phyloP scores from a whole-genome alignment of 1,284 basidiomycete genomes.

The Malassezia japonica region DNA sequence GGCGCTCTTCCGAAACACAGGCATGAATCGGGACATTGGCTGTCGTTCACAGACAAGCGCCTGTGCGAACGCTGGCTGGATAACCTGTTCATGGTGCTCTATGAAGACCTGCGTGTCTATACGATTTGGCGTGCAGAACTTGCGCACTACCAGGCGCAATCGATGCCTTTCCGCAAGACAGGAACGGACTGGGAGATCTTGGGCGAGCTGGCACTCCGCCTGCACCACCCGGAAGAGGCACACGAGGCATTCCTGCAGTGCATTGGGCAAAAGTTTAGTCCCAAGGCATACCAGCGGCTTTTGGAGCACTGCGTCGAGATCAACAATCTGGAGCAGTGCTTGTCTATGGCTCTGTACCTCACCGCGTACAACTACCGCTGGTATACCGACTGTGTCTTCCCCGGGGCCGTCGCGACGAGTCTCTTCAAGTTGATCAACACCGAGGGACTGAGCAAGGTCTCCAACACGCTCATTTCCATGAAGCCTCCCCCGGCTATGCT shows the following conservation, averaged over 20 bases:
- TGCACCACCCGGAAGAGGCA: slow-evolving; percentile 94
- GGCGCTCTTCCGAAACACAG: not conserved
- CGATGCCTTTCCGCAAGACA: slow-evolving; percentile 91
- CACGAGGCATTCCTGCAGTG: slow-evolving; percentile 94
- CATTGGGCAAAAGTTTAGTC: slow-evolving; percentile 75
- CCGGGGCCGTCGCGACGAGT: slow-evolving; percentile 74
- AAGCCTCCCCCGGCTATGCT: slow-evolving; percentile 34
- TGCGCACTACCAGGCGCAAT: slow-evolving; percentile 96
- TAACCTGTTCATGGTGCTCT: slow-evolving; percentile 95
- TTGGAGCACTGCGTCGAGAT: slow-evolving; percentile 91
- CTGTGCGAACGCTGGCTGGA: slow-evolving; percentile 96
- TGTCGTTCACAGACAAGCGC: slow-evolving; percentile 90
- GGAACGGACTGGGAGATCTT: slow-evolving; percentile 97
- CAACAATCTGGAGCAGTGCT: slow-evolving; percentile 75
- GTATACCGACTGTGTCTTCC: slow-evolving; percentile 60
- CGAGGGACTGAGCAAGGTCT: slow-evolving; percentile 90
- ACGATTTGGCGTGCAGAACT: slow-evolving; percentile 98
- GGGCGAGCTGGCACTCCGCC: slow-evolving; percentile 77
- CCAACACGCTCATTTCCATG: slow-evolving; percentile 87
- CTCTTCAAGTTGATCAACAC: slow-evolving; percentile 85
- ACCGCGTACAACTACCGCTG: slow-evolving; percentile 73
- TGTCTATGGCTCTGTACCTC: slow-evolving; percentile 83
- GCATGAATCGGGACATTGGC: slow-evolving; percentile 52
- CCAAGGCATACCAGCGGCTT: slow-evolving; percentile 82
- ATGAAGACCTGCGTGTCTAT: slow-evolving; percentile 97